Evolutionary conservation across 2,329 filamentous ascomycete species (phyloP).

Genomic region (Verticillium dahliae): DNA sequence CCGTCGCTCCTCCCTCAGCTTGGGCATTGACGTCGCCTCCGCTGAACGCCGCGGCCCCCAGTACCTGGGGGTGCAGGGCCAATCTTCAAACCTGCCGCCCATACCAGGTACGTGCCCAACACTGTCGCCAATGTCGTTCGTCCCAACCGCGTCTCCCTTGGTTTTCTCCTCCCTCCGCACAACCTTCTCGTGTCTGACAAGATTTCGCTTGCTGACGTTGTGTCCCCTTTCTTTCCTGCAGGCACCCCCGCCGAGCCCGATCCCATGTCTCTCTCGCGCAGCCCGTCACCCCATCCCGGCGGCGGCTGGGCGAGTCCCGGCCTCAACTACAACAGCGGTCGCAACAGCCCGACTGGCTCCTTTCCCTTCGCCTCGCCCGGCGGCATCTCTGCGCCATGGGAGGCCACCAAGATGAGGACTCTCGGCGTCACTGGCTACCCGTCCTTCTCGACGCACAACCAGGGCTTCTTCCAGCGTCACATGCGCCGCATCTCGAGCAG

Average conservation of each 20-base stretch:
- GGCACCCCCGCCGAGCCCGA: conserved; percentile 41
- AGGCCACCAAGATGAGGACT: conserved; percentile 71
- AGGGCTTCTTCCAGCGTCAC: conserved; percentile 82
- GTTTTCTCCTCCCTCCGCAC: neutral
- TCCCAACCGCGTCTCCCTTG: neutral
- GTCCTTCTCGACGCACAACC: conserved; percentile 72
- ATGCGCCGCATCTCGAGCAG: conserved; percentile 75
- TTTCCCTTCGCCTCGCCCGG: conserved; percentile 35
- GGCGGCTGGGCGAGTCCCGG: conserved; percentile 87
- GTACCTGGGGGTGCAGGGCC: conserved; percentile 31
- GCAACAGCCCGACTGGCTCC: conserved; percentile 51
- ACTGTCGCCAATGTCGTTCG: no score
- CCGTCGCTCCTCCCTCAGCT: conserved; percentile 22
- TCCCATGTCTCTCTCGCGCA: conserved; percentile 79
- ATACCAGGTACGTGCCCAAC: conserved; percentile 45
- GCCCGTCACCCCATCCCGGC: conserved; percentile 75
- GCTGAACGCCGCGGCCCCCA: conserved; percentile 24
- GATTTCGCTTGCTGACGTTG: conserved; percentile 12
- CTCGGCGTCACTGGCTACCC: conserved; percentile 68
- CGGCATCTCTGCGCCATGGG: conserved; percentile 66
- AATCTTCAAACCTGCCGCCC: conserved; percentile 37
- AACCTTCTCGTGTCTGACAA: conserved; percentile 1
- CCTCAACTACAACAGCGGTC: conserved; percentile 62
- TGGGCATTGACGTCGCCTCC: conserved; percentile 23
- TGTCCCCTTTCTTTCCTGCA: conserved; percentile 19